Conservation (phyloP, 2,329 filamentous ascomycete species). For the Xenoacremonium recifei region DNA sequence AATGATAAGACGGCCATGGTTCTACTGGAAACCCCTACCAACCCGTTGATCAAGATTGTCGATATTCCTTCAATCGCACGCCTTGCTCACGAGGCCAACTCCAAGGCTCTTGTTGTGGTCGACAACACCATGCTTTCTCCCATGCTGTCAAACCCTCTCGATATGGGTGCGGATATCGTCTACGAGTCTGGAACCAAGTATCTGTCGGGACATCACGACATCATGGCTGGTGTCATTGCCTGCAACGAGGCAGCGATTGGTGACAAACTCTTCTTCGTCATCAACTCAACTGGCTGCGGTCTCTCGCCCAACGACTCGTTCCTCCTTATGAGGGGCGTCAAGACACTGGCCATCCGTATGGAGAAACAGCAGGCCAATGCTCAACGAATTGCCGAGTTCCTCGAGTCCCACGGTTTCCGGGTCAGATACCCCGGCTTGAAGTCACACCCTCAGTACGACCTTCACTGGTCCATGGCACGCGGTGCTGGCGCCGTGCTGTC, state of each 20-base stretch:
- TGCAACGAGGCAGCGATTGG: constrained; percentile 79
- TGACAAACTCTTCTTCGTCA: constrained; percentile 92
- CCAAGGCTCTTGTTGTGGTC: constrained; percentile 79
- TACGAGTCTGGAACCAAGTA: constrained; percentile 99
- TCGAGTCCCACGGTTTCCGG: constrained; percentile 87
- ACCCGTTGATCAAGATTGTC: constrained; percentile 96
- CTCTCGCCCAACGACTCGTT: constrained; percentile 95
- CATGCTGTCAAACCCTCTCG: constrained; percentile 88
- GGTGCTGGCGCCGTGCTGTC: constrained; percentile 92
- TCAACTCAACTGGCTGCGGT: constrained; percentile 94
- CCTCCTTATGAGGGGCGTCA: constrained; percentile 91
- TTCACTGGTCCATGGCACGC: constrained; percentile 94
- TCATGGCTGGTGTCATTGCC: constrained; percentile 97
- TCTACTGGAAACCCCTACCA: constrained; percentile 92
- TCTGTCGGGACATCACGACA: constrained; percentile 94
- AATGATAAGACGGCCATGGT: constrained; percentile 90
- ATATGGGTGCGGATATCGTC: constrained; percentile 91
- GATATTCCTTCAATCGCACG: constrained; percentile 81
- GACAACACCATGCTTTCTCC: constrained; percentile 99
- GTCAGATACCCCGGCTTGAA: constrained; percentile 93
- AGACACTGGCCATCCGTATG: constrained; percentile 96
- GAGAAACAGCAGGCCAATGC: constrained; percentile 96
- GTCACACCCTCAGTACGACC: constrained; percentile 92
- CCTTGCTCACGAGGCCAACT: constrained; percentile 73
- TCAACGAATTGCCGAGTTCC: constrained; percentile 85